A percentile compares a stretch with the other conserved stretches of the same genome.
phyloP scores from a whole-genome alignment of 805 yeast genomes.

The Sporopachydermia quercuum region DNA sequence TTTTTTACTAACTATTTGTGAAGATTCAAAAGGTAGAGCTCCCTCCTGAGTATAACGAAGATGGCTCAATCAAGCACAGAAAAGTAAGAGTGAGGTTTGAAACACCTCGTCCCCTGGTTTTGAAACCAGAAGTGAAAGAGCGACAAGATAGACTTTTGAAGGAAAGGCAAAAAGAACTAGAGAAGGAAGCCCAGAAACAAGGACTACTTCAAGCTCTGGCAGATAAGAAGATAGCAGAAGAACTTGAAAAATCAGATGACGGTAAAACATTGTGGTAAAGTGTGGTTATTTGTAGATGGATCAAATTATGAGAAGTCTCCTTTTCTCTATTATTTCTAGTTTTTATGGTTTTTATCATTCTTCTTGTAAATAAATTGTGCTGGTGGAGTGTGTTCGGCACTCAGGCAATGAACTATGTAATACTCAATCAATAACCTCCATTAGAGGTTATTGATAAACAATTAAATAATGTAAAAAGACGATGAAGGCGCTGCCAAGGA shows the following conservation, averaged over 20 bases:
- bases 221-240: background rate
- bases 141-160: background rate
- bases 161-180: background rate
- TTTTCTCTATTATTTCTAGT: too few relatives aligned
- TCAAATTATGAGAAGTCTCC: too few relatives aligned
- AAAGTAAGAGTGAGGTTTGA: background rate
- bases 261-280: conserved; percentile 1
- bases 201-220: background rate
- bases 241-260: background rate
- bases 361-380: too few relatives aligned
- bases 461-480: too few relatives aligned
- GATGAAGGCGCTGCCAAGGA: background rate
- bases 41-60: background rate
- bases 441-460: too few relatives aligned
- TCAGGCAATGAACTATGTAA: too few relatives aligned
- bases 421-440: too few relatives aligned
- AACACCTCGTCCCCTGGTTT: background rate
- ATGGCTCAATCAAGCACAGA: background rate
- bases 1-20: background rate
- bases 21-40: background rate
- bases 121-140: background rate
- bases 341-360: too few relatives aligned
- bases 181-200: background rate
- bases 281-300: too few relatives aligned
- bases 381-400: too few relatives aligned